Evolutionary conservation across 805 yeast species (phyloP).

Genomic region (Candida hungchunana): DNA sequence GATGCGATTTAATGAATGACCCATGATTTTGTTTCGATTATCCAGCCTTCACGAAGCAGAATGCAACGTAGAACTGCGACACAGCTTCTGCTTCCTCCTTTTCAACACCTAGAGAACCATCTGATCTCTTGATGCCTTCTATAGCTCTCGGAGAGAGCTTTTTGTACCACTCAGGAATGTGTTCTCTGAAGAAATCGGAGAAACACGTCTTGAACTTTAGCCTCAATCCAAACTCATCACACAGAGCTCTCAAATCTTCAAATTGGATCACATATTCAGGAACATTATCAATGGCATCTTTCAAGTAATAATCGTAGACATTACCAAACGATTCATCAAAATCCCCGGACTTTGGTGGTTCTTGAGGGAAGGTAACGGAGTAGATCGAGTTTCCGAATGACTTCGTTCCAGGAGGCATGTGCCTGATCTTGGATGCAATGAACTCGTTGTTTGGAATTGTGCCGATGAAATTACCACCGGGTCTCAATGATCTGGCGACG

Average conservation of each 20-base stretch:
- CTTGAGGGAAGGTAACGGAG: constrained; percentile 73
- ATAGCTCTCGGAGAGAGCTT: constrained; percentile 55
- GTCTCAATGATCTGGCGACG: constrained; percentile 65
- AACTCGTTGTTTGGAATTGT: constrained; percentile 92
- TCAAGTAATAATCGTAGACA: constrained; percentile 71
- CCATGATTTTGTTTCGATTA: too few relatives aligned
- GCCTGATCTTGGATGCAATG: constrained; percentile 60
- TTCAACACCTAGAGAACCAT: constrained; percentile 77
- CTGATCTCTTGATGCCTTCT: constrained; percentile 62
- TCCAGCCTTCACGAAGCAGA: constrained; percentile 65
- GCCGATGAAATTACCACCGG: constrained; percentile 88
- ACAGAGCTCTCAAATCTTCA: constrained; percentile 76
- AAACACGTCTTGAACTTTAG: constrained; percentile 73
- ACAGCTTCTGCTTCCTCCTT: constrained; percentile 87
- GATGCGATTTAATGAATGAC: too few relatives aligned
- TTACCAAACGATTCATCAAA: constrained; percentile 80
- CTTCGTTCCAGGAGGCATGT: constrained; percentile 46
- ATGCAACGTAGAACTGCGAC: constrained; percentile 72
- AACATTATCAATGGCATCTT: constrained; percentile 93
- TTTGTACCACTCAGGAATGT: constrained; percentile 62
- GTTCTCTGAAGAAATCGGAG: constrained; percentile 74
- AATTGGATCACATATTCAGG: constrained; percentile 97
- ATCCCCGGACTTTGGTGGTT: constrained; percentile 71
- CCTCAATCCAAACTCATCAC: constrained; percentile 77
- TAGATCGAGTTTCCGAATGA: constrained; percentile 86